Evolutionary conservation across 2,329 filamentous ascomycete species (phyloP).

Genomic region (Boeremia exigua): DNA sequence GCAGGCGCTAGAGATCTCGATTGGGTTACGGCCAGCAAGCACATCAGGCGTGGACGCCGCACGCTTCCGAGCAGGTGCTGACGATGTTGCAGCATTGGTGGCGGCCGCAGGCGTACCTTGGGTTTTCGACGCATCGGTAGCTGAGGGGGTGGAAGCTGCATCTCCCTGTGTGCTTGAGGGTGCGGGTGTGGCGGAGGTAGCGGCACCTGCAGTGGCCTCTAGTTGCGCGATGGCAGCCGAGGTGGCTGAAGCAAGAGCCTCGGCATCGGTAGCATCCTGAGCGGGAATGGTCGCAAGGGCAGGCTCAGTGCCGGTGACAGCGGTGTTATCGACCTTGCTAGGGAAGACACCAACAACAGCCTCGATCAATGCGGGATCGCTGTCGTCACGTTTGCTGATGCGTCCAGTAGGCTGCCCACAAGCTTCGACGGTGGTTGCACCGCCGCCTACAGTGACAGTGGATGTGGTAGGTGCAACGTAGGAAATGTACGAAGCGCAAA

Average conservation of each 20-base stretch:
- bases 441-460: background rate
- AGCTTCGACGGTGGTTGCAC: background rate
- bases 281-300: background rate
- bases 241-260: background rate
- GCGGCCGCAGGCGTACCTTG: background rate
- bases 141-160: background rate
- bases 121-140: background rate
- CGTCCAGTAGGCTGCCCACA: background rate
- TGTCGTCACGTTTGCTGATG: background rate
- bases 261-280: background rate
- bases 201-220: background rate
- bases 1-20: background rate
- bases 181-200: background rate
- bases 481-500: background rate
- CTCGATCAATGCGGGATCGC: background rate
- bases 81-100: background rate
- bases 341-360: background rate
- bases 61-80: background rate
- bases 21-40: background rate
- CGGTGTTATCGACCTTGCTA: background rate
- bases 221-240: background rate
- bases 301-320: background rate
- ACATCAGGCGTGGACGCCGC: background rate
- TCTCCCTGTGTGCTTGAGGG: background rate
- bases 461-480: background rate